These are phyloP conservation scores for Carpinus fangiana DNA, from an alignment of 306 rosid genomes.

Conservation along the genomic window DNA sequence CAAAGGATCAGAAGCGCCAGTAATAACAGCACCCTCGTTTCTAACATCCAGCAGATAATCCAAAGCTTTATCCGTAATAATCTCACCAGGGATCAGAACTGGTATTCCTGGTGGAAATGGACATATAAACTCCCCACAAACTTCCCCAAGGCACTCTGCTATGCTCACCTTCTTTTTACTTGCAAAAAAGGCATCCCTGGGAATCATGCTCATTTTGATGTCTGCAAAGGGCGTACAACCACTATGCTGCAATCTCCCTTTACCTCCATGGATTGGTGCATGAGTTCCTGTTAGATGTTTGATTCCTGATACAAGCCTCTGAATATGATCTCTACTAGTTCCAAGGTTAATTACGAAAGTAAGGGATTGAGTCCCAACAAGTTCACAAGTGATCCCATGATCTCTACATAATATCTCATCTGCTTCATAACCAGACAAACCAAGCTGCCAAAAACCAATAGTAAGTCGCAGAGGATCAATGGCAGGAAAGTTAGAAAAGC, in stretches of 20 bases:
- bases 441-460: conserved; percentile 67
- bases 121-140: conserved; percentile 79
- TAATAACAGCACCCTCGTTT: conserved; percentile 57
- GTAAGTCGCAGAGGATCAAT: conserved; percentile 80
- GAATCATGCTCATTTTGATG: conserved; percentile 49
- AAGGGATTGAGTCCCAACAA: conserved; percentile 62
- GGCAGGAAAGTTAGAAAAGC: conserved; percentile 46
- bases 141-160: conserved; percentile 58
- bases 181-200: conserved; percentile 81
- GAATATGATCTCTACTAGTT: conserved; percentile 60
- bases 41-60: conserved; percentile 61
- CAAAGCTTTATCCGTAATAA: conserved; percentile 55
- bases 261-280: conserved; percentile 22
- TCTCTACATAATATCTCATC: conserved; percentile 61
- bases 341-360: conserved; percentile 79
- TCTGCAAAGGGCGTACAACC: conserved; percentile 48
- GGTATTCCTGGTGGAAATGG: conserved; percentile 94
- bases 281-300: conserved; percentile 44
- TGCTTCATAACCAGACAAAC: conserved; percentile 81
- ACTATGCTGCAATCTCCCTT: conserved; percentile 26
- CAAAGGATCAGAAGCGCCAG: conserved; percentile 75
- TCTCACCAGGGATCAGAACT: conserved; percentile 74
- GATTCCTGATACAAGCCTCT: conserved; percentile 62
- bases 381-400: conserved; percentile 69
- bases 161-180: conserved; percentile 57